Evolutionary conservation across 176 grass and related monocot genomes (phyloP), one percentile per base, ranked within the genome.

Genomic region (Lolium perenne): DNA sequence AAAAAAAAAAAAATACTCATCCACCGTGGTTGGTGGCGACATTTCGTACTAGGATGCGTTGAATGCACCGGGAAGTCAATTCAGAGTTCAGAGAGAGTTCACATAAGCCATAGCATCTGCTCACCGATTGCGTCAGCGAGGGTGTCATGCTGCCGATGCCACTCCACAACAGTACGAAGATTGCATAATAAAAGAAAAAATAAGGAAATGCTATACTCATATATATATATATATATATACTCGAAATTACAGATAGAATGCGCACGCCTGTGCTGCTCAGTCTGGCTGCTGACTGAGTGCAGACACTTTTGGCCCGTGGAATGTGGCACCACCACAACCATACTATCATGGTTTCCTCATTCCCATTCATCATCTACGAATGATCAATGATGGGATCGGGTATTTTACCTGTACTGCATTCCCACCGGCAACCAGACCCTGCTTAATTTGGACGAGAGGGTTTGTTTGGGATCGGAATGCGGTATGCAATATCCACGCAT

Each of bases 11-110:
- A n/a, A 15, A 0, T 26, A 14, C 61, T 32, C 26, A 35, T 32
- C 6, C 25, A 65, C 29, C 46, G 46, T 17, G 71, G 50, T 76
- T 67, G 71, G 79, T 87, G 86, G 46, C 18, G 58, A 74, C 64
- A 66, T 66, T 76, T 46, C n/a, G 22, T 32, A 38, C 26, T n/a
- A n/a, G n/a, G n/a, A 64, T 40, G 68, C 59, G 4, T 6, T 45
- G 6, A 59, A 83, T 71, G 72, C 51, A n/a, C 1, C 20, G 3
- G 17, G 68, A 70, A 78, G 7, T 58, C 71, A 59, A 17, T 20
- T 18, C 0, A 2, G 13, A 23, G 47, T 20, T 18, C 1, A 2
- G n/a, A n/a, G 12, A 47, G 46, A 49, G 13, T 75, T 53, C 73
- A 76, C 15, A 54, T 13, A 1, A 1, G 8, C 41, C 3, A 23